phyloP scores from a whole-genome alignment of 164 flowering plant species.

The Cinnamomum micranthum region DNA sequence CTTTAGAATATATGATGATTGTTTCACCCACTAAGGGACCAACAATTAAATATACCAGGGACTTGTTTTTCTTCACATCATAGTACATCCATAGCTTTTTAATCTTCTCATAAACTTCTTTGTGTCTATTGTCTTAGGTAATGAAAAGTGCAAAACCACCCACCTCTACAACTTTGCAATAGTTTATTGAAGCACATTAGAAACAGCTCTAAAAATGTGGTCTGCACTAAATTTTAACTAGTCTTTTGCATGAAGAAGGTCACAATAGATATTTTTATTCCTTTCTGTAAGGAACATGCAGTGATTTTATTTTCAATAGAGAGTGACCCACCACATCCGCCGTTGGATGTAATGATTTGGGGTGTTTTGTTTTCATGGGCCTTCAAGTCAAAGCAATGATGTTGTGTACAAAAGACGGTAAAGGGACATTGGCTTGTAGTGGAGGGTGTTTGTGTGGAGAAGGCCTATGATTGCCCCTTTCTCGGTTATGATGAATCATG shows the following conservation, averaged over 20 bases:
- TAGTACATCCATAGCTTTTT: neutral
- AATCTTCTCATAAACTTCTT: neutral
- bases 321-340: slow-evolving; percentile 8
- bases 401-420: neutral
- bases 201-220: neutral
- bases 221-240: slow-evolving; percentile 9
- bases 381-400: slow-evolving; percentile 15
- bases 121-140: neutral
- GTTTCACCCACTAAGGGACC: slow-evolving; percentile 7
- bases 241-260: slow-evolving; percentile 9
- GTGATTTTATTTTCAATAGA: neutral
- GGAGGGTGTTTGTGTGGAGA: slow-evolving; percentile 13
- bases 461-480: slow-evolving; percentile 20
- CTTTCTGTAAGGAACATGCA: neutral
- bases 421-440: slow-evolving; percentile 12
- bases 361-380: slow-evolving; percentile 7
- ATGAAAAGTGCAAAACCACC: slow-evolving; percentile 22
- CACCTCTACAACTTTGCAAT: slow-evolving; percentile 11
- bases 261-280: neutral
- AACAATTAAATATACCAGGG: neutral
- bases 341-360: slow-evolving; percentile 13
- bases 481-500: slow-evolving; percentile 14
- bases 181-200: slow-evolving; percentile 16
- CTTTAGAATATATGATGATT: slow-evolving; percentile 1
- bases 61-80: neutral